Conservation (phyloP, 2,329 filamentous ascomycete genomes). For the Fonsecaea multimorphosa region DNA sequence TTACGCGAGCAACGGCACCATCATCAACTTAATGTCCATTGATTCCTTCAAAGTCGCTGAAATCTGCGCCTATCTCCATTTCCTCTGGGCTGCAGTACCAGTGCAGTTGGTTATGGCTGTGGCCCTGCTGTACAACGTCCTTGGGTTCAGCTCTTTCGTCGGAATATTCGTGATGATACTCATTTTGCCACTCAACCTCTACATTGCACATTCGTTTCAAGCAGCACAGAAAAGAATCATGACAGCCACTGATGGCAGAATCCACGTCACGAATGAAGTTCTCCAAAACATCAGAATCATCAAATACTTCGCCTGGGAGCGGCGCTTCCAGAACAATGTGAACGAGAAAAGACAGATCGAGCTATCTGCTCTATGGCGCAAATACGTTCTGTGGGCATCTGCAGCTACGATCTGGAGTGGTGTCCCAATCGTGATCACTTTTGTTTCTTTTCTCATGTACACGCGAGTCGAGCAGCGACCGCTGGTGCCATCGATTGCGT, state of each 20-base stretch:
- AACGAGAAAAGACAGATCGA: conserved; percentile 86
- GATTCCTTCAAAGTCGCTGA: conserved; percentile 99
- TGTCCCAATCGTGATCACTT: conserved; percentile 91
- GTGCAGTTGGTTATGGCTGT: conserved; percentile 85
- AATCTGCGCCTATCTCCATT: conserved; percentile 92
- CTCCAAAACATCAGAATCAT: conserved; percentile 98
- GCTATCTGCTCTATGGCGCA: conserved; percentile 75
- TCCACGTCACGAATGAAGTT: conserved; percentile 95
- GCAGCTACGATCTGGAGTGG: conserved; percentile 97
- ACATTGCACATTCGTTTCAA: conserved; percentile 83
- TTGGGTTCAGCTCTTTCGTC: conserved; percentile 91
- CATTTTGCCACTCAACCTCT: conserved; percentile 87
- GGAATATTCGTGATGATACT: conserved; percentile 89
- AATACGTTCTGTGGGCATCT: conserved; percentile 89
- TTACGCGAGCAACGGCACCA: conserved; percentile 93
- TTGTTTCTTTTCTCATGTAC: conserved; percentile 93
- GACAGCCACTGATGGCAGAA: conserved; percentile 90
- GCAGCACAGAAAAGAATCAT: conserved; percentile 89
- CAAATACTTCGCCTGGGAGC: conserved; percentile 99
- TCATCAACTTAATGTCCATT: conserved; percentile 99
- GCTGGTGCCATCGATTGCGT: conserved; percentile 88
- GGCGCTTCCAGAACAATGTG: conserved; percentile 83
- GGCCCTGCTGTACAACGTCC: conserved; percentile 81
- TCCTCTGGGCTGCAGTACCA: conserved; percentile 88
- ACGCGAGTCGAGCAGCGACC: conserved; percentile 88